Evolutionary conservation across 352 stramenopile species (phyloP).

Genomic region (Phytophthora rubi): DNA sequence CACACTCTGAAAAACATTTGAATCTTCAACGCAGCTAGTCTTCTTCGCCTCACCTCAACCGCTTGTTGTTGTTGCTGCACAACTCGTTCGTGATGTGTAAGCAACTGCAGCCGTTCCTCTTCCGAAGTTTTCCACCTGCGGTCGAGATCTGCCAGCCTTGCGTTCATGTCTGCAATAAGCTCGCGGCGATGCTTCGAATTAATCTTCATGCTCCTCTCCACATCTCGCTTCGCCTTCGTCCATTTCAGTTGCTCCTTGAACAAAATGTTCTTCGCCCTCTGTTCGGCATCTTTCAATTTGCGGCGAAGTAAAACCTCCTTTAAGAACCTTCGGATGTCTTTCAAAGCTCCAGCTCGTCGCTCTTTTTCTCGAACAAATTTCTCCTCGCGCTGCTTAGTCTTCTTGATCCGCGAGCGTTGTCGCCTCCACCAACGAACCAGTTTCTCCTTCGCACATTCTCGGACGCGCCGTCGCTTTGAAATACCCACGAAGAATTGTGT

Average conservation of each 20-base stretch:
- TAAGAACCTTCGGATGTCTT: constrained; percentile 51
- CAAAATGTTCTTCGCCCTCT: constrained; percentile 42
- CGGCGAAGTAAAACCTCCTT: constrained; percentile 50
- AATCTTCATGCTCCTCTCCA: constrained; percentile 43
- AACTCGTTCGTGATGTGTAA: constrained; percentile 38
- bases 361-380: constrained; percentile 25
- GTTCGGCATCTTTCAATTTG: constrained; percentile 40
- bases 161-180: constrained; percentile 41
- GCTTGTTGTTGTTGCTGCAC: constrained; percentile 39
- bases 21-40: constrained; percentile 46
- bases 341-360: constrained; percentile 31
- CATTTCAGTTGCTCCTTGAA: constrained; percentile 55
- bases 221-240: constrained; percentile 54
- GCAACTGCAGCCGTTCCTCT: constrained; percentile 30
- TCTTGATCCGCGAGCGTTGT: constrained; percentile 16
- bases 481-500: constrained; percentile 46
- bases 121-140: constrained; percentile 47
- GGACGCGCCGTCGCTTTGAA: constrained; percentile 24
- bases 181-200: constrained; percentile 46
- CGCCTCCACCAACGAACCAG: constrained; percentile 58
- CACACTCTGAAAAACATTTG: constrained; percentile 44
- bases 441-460: constrained; percentile 38
- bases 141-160: constrained; percentile 47
- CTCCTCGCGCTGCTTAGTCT: constrained; percentile 16
- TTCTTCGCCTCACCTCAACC: constrained; percentile 29